Conservation (phyloP, 495 filamentous ascomycete species). For the Elaphomyces granulatus region DNA sequence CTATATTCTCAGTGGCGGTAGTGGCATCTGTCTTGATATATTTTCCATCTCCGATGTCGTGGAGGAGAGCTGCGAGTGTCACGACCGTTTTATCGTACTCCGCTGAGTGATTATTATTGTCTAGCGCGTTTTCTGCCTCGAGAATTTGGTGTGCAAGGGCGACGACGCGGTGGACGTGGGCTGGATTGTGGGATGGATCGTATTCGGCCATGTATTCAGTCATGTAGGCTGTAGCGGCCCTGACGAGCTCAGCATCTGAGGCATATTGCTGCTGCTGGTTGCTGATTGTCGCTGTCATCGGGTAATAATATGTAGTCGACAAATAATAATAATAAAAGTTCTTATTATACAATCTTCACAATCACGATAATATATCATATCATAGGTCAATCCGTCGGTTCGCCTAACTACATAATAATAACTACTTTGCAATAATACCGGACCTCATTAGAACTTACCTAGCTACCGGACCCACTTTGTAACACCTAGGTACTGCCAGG, state of each 20-base stretch:
- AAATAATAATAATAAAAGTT: too few relatives aligned
- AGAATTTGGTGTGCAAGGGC: constrained; percentile 51
- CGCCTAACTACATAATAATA: too few relatives aligned
- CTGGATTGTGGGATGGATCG: constrained; percentile 76
- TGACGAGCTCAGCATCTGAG: constrained; percentile 21
- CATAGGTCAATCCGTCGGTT: too few relatives aligned
- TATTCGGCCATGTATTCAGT: constrained; percentile 61
- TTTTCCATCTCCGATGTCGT: constrained; percentile 82
- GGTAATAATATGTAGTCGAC: too few relatives aligned
- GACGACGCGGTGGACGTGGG: constrained; percentile 69
- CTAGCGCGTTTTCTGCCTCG: constrained; percentile 21
- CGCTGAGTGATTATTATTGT: constrained; percentile 11
- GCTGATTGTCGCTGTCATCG: constrained; percentile 2
- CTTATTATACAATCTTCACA: too few relatives aligned
- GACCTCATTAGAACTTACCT: too few relatives aligned
- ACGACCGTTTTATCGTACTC: constrained; percentile 42
- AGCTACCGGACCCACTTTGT: too few relatives aligned
- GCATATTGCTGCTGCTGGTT: too few relatives aligned
- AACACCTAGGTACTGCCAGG: too few relatives aligned
- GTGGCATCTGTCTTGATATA: constrained; percentile 33
- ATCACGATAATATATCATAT: too few relatives aligned
- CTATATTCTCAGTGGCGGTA: constrained; percentile 37
- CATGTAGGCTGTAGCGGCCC: constrained; percentile 41
- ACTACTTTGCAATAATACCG: too few relatives aligned
- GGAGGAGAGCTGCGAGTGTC: constrained; percentile 61